These are phyloP conservation scores for Camelina hispida DNA, from an alignment of 345 rosid genomes.

Conservation along the genomic window DNA sequence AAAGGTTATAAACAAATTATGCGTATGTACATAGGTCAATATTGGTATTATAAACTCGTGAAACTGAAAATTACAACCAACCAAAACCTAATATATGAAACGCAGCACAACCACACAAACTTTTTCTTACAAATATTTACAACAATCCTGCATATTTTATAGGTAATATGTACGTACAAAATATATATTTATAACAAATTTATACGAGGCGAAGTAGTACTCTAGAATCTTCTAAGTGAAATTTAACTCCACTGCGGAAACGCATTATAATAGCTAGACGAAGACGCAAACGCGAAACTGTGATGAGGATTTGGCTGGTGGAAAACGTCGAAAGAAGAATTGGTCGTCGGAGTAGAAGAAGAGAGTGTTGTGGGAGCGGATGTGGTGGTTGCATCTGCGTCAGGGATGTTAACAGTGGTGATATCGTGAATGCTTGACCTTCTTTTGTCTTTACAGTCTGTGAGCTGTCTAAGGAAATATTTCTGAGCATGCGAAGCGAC, in stretches of 20 bases:
- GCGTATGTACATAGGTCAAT: not conserved
- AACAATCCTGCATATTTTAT: conserved; percentile 18
- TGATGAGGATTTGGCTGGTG: conserved; percentile 29
- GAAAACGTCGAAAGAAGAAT: conserved; percentile 33
- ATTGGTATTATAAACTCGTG: conserved; percentile 11
- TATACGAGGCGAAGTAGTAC: not conserved
- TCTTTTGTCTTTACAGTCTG: conserved; percentile 92
- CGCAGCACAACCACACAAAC: conserved; percentile 30
- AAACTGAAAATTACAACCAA: conserved; percentile 31
- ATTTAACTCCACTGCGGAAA: conserved; percentile 35
- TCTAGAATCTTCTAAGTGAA: conserved; percentile 6
- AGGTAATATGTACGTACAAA: conserved; percentile 29
- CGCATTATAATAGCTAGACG: conserved; percentile 24
- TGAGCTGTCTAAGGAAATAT: conserved; percentile 90
- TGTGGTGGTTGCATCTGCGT: conserved; percentile 46
- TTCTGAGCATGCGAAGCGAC: conserved; percentile 99
- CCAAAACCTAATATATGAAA: conserved; percentile 14
- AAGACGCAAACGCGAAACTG: conserved; percentile 35
- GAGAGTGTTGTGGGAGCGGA: conserved; percentile 11
- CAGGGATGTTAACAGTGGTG: conserved; percentile 76
- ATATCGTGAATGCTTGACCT: conserved; percentile 98
- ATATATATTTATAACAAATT: not conserved
- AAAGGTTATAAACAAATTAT: not conserved
- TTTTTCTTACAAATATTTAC: conserved; percentile 36
- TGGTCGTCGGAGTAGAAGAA: conserved; percentile 21